Evolutionary conservation across 2,329 filamentous ascomycete genomes (phyloP).

Genomic region (Leptographium wingfieldii): DNA sequence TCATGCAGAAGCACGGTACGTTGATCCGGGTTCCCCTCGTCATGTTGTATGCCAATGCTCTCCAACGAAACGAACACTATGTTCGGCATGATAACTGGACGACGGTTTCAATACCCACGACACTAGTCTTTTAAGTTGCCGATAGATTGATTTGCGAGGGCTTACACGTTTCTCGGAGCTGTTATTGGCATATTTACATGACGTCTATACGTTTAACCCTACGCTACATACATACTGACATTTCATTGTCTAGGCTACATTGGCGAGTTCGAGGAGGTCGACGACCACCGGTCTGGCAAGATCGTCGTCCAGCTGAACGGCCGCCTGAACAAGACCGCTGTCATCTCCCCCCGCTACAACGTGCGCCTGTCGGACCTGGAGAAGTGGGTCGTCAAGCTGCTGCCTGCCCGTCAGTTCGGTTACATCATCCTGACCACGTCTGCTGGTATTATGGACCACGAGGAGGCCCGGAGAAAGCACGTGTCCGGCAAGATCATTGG

Average conservation of each 20-base stretch:
- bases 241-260: conserved; percentile 64
- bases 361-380: conserved; percentile 94
- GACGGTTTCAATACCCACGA: conserved; percentile 77
- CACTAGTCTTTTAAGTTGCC: conserved; percentile 99
- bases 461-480: conserved; percentile 97
- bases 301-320: conserved; percentile 99
- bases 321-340: conserved; percentile 95
- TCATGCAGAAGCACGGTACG: conserved; percentile 99
- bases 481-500: conserved; percentile 98
- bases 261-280: conserved; percentile 98
- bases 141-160: conserved; percentile 82
- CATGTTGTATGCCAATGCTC: background rate
- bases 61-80: conserved; percentile 7
- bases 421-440: conserved; percentile 99
- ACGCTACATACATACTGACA: conserved; percentile 56
- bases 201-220: conserved; percentile 84
- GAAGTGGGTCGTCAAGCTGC: conserved; percentile 99
- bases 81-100: conserved; percentile 99
- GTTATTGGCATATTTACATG: conserved; percentile 36
- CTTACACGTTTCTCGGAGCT: conserved; percentile 88
- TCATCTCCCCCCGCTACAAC: conserved; percentile 99
- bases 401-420: conserved; percentile 99
- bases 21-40: conserved; percentile 18
- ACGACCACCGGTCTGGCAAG: conserved; percentile 99
- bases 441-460: conserved; percentile 99